Evolutionary conservation across 495 filamentous ascomycete genomes (phyloP), one percentile per base, ranked within the genome.

Genomic region (Penicillium cinerascens): DNA sequence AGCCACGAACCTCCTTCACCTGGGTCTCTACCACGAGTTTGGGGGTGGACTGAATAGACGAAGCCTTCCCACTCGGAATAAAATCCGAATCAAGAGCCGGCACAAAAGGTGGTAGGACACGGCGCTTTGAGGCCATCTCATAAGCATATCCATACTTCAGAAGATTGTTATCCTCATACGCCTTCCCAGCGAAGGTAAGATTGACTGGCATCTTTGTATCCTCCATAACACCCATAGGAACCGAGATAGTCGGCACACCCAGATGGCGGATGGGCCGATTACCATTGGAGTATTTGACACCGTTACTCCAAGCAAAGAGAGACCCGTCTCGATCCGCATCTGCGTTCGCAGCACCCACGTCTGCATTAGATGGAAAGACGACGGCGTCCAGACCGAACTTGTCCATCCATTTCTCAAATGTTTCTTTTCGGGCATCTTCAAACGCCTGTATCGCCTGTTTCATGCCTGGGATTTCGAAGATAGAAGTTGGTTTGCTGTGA

Each of bases 151-250:
- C 67, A 47, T 68, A 72, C 22, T 53, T 54, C 8, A 72, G 52
- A 11, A 70, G 54, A 17, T 46, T 51, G 15, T 49, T 59, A 40
- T 72, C 69, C 11, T 68, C 58, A 40, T 72, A 72, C 15, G 58
- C 69, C 29, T 69, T 72, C 2, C 59, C 61, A 23, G 67, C 69
- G 45, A 72, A 68, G 1, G 69, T 72, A 16, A 72, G 55, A 46
- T 67, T 70, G 3, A 69, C 65, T 18, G 69, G 67, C 60, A 72
- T 70, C 20, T 52, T 46, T 9, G 56, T 70, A 51, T 70, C 67
- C 26, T 67, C 63, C 67, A 70, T 68, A 16, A 72, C 6, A 15
- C 67, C 70, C 69, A 72, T 69, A 0, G 69, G 70, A 11, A 72
- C 60, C 6, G 69, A 70, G 27, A 72, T 54, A 7, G 67, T 70